These are phyloP conservation scores for Pterocarpus macrocarpus DNA, from an alignment of 306 rosid genomes.

Conservation along the genomic window DNA sequence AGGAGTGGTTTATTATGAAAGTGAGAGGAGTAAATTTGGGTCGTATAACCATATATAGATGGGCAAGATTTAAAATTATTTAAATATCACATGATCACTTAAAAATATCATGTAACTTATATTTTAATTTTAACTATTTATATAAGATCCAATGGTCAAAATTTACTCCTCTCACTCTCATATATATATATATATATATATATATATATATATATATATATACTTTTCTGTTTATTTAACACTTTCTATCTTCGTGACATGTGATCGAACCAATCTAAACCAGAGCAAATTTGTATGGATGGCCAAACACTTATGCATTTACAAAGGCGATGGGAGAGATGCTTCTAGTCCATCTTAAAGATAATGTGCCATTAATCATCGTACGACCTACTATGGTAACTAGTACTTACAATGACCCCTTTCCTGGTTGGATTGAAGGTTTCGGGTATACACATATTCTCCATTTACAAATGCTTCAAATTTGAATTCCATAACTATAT, in stretches of 20 bases:
- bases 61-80: too few species aligned
- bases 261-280: not conserved
- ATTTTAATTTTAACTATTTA: too few species aligned
- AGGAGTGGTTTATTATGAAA: too few species aligned
- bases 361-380: constrained; percentile 39
- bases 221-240: too few species aligned
- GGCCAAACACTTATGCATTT: constrained; percentile 60
- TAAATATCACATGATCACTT: too few species aligned
- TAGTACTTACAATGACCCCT: constrained; percentile 26
- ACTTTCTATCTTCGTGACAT: not conserved
- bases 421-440: constrained; percentile 46
- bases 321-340: constrained; percentile 69
- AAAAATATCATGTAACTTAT: too few species aligned
- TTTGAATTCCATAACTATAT: not conserved
- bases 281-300: constrained; percentile 58
- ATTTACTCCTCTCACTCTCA: too few species aligned
- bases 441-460: not conserved
- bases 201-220: too few species aligned
- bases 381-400: constrained; percentile 39
- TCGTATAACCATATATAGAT: too few species aligned
- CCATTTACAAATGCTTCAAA: not conserved
- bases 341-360: constrained; percentile 29
- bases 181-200: too few species aligned
- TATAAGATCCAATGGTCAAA: too few species aligned
- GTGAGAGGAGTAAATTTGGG: too few species aligned